phyloP scores from a whole-genome alignment of 208 protist species.

The Trypanosomatidae sp. region DNA sequence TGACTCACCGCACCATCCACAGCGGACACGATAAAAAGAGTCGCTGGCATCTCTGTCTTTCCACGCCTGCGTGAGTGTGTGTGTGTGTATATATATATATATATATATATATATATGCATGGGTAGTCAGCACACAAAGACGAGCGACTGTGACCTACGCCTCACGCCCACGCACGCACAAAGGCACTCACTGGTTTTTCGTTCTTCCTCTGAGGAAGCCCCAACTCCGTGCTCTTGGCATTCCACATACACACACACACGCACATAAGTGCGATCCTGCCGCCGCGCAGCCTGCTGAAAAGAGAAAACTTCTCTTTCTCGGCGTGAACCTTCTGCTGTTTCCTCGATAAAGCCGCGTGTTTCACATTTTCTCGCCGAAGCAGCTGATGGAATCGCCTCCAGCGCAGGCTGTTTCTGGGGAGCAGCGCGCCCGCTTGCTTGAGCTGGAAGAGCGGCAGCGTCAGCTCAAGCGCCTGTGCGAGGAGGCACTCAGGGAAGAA shows the following conservation, averaged over 20 bases:
- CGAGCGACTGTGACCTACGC: not conserved
- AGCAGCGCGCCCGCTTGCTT: conserved; percentile 43
- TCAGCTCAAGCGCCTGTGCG: conserved; percentile 61
- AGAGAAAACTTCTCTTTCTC: not conserved
- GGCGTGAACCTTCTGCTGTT: not conserved
- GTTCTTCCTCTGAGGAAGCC: not conserved
- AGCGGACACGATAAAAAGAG: not conserved
- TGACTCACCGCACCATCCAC: not conserved
- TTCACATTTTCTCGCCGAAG: not conserved
- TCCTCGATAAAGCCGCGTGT: not conserved
- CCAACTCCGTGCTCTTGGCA: not conserved
- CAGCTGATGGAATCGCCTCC: conserved; percentile 6
- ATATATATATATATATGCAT: not conserved
- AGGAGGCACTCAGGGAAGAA: conserved; percentile 53
- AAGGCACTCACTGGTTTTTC: not conserved
- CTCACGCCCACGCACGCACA: not conserved
- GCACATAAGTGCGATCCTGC: not conserved
- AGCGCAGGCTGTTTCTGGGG: conserved; percentile 10
- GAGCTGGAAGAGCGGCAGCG: conserved; percentile 61
- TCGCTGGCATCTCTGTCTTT: not conserved
- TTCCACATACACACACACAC: not conserved
- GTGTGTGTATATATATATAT: not conserved
- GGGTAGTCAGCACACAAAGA: not conserved
- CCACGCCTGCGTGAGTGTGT: not conserved
- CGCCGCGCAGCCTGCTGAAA: not conserved